Conservation (phyloP, 768 basidiomycete species). For the Holtermannia corniformis region DNA sequence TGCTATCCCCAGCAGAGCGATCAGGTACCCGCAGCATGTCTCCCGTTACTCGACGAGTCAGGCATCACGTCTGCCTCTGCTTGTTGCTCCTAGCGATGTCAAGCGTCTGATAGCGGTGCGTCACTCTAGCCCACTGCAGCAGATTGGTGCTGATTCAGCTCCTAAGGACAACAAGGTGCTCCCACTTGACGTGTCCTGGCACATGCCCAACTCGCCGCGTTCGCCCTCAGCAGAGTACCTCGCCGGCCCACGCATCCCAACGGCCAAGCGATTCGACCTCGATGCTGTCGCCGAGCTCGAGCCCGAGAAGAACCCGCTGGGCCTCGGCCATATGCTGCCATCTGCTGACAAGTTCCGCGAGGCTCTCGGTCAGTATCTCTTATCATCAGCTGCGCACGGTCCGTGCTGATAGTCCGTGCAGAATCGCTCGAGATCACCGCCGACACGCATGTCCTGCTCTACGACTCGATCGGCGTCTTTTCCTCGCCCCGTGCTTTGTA, state of each 20-base stretch:
- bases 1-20: too few relatives aligned
- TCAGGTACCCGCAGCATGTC: too few relatives aligned
- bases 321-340: slow-evolving; percentile 93
- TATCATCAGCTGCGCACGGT: not conserved
- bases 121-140: too few relatives aligned
- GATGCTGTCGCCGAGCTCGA: slow-evolving; percentile 53
- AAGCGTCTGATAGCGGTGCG: too few relatives aligned
- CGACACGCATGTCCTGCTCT: slow-evolving; percentile 73
- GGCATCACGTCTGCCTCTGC: too few relatives aligned
- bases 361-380: slow-evolving; percentile 59
- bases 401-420: slow-evolving; percentile 28
- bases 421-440: slow-evolving; percentile 64
- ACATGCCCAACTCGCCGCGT: slow-evolving; percentile 80
- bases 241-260: slow-evolving; percentile 55
- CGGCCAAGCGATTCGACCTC: slow-evolving; percentile 65
- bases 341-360: slow-evolving; percentile 57
- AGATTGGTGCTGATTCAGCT: not conserved
- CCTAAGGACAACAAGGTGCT: not conserved
- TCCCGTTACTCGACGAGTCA: too few relatives aligned
- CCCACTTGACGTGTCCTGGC: slow-evolving; percentile 76
- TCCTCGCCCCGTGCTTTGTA: slow-evolving; percentile 85
- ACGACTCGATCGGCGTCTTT: slow-evolving; percentile 85
- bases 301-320: slow-evolving; percentile 61
- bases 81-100: too few relatives aligned
- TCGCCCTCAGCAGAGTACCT: slow-evolving; percentile 61